phyloP scores from a whole-genome alignment of 108 stramenopile genomes.

The Cylindrotheca closterium region DNA sequence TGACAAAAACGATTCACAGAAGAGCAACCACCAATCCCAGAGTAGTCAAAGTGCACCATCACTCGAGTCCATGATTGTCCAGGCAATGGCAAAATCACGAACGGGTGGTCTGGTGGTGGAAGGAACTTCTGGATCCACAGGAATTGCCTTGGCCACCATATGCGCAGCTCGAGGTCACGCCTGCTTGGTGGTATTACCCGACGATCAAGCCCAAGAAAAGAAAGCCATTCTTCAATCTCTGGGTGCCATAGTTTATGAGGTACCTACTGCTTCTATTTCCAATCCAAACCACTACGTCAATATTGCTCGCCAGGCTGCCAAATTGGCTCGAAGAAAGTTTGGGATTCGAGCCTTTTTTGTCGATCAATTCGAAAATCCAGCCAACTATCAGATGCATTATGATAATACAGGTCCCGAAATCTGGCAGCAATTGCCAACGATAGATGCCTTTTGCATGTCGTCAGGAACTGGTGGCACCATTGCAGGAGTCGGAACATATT shows the following conservation, averaged over 20 bases:
- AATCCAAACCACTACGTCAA: conserved; percentile 97
- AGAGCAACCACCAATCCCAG: neutral
- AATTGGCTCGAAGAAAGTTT: conserved; percentile 23
- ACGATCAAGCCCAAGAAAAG: conserved; percentile 94
- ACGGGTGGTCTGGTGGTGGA: conserved; percentile 90
- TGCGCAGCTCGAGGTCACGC: conserved; percentile 82
- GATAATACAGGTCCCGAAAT: conserved; percentile 90
- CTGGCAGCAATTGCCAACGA: conserved; percentile 45
- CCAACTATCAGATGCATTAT: conserved; percentile 88
- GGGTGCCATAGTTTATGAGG: conserved; percentile 85
- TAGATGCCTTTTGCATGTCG: conserved; percentile 96
- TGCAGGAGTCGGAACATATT: conserved; percentile 81
- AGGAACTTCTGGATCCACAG: conserved; percentile 96
- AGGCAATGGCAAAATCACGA: conserved; percentile 47
- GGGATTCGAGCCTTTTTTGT: conserved; percentile 79
- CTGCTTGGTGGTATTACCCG: conserved; percentile 91
- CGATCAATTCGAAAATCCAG: conserved; percentile 94
- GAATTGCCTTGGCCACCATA: conserved; percentile 88
- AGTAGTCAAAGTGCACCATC: conserved; percentile 5
- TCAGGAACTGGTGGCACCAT: conserved; percentile 96
- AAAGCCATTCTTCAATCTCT: conserved; percentile 57
- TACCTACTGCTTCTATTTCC: conserved; percentile 84
- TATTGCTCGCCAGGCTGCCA: conserved; percentile 62
- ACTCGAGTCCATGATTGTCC: conserved; percentile 21
- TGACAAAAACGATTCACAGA: conserved; percentile 22